A percentile compares a stretch with the other conserved stretches of the same genome.
Evolutionary conservation across 331 rosid genomes (phyloP).

Genomic region (Quercus tomentella): DNA sequence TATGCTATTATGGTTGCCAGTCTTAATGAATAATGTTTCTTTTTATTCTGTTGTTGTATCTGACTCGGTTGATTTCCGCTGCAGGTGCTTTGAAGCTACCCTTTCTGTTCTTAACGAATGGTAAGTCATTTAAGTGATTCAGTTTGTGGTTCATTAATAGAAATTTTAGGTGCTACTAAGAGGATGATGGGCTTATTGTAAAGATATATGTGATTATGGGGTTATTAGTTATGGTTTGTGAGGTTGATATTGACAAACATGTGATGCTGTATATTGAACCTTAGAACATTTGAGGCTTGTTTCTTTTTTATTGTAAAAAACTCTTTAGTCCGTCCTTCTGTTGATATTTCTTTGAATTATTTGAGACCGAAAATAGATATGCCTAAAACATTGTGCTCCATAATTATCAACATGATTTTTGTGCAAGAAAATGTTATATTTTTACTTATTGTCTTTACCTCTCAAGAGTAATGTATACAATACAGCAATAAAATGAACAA

Average conservation of each 20-base stretch:
- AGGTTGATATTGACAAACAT: not conserved
- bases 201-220: not conserved
- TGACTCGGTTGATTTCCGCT: not conserved
- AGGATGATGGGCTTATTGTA: not conserved
- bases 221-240: not conserved
- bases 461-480: not conserved
- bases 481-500: not conserved
- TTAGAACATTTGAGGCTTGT: not conserved
- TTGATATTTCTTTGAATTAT: not conserved
- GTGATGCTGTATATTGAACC: rapidly evolving
- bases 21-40: not conserved
- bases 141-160: not conserved
- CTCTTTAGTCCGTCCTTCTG: not conserved
- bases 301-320: not conserved
- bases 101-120: slow-evolving; percentile 78
- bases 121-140: slow-evolving; percentile 37
- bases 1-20: not conserved
- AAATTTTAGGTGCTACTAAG: not conserved
- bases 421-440: not conserved
- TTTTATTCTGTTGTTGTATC: not conserved
- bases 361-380: not conserved
- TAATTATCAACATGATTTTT: not conserved
- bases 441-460: not conserved
- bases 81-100: slow-evolving; percentile 61
- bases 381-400: rapidly evolving